Conservation (phyloP, 1,139 yeast genomes). For the Yamadazyma kanchanaburiensis region DNA sequence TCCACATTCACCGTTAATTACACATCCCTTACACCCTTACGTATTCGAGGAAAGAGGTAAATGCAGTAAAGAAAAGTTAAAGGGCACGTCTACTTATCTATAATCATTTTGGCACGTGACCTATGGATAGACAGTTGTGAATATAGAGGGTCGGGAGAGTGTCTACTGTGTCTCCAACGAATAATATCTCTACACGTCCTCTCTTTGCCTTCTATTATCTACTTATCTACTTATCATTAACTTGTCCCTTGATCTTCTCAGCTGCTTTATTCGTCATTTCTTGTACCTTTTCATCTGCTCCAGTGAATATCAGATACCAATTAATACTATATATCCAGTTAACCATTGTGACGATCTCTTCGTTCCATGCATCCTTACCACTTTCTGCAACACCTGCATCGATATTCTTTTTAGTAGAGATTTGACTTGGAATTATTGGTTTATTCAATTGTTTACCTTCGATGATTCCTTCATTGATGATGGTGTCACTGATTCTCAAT, state of each 20-base stretch:
- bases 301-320: conserved; percentile 33
- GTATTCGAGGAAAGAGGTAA: no score
- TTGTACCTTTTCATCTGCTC: conserved; percentile 32
- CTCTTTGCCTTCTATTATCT: no score
- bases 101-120: no score
- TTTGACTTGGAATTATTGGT: conserved; percentile 27
- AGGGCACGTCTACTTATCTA: no score
- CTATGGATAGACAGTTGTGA: no score
- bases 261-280: conserved; percentile 31
- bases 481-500: conserved; percentile 45
- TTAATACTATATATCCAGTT: conserved; percentile 61
- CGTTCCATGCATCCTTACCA: conserved; percentile 79
- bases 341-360: conserved; percentile 63
- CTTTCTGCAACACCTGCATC: conserved; percentile 52
- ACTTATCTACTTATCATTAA: no score
- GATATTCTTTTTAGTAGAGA: conserved; percentile 24
- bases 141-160: no score
- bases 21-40: no score
- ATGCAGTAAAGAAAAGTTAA: no score
- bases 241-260: conserved; percentile 11
- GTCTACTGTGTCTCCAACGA: no score
- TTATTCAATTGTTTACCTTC: conserved; percentile 34
- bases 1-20: no score
- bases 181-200: no score
- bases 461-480: conserved; percentile 49